phyloP scores from a whole-genome alignment of 2,329 filamentous ascomycete species.

The Exophiala dermatitidis region DNA sequence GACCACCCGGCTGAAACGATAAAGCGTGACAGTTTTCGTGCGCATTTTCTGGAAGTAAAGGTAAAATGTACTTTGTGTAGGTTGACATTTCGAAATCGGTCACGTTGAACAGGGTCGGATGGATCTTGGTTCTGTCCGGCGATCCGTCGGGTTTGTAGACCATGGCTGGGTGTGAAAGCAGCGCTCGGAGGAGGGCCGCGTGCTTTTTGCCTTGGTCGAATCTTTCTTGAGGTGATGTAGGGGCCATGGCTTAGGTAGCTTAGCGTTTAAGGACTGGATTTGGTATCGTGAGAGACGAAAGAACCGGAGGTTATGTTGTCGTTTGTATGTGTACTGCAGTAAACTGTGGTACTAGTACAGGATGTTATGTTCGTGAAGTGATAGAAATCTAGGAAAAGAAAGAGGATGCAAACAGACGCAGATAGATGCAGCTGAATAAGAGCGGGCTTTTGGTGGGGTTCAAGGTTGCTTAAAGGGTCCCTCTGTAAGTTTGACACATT shows the following conservation, averaged over 20 bases:
- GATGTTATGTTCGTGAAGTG: too few species aligned
- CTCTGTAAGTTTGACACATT: too few species aligned
- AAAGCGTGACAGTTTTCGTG: conserved; percentile 7
- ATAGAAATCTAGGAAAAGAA: too few species aligned
- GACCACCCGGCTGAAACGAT: neutral
- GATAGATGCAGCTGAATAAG: too few species aligned
- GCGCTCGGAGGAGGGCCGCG: conserved; percentile 11
- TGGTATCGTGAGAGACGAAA: neutral
- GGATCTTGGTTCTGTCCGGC: conserved; percentile 9
- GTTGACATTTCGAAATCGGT: conserved; percentile 13
- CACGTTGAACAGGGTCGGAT: conserved; percentile 10
- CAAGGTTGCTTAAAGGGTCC: too few species aligned
- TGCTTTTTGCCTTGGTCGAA: conserved; percentile 10
- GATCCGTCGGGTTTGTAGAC: neutral
- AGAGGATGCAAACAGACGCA: too few species aligned
- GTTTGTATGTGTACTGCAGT: too few species aligned
- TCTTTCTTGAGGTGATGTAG: conserved; percentile 11
- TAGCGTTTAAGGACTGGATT: neutral
- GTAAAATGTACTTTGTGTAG: conserved; percentile 12
- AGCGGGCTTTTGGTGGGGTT: too few species aligned
- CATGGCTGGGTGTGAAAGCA: conserved; percentile 10
- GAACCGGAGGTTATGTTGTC: neutral
- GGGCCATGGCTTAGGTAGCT: neutral
- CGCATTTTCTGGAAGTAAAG: conserved; percentile 11
- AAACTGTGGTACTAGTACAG: too few species aligned